Base-by-base conservation (phyloP, 805 yeast genomes). In the Hanseniaspora clermontiae region DNA sequence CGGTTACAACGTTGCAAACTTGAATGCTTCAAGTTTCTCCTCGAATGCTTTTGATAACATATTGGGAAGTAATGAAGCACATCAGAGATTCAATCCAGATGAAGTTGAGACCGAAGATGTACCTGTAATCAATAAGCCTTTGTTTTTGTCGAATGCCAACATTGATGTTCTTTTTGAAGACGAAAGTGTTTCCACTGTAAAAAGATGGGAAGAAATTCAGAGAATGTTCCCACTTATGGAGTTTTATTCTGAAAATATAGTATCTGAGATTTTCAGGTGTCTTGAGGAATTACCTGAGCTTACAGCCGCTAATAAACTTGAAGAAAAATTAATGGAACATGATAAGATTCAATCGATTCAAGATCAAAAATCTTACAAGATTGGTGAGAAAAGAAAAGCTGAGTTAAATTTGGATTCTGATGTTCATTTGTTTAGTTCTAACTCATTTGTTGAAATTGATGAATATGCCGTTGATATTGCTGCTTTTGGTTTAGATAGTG, bases 121-220 rank as follows among this genome's bases (percentile, higher is more conserved):
- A 12, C 9, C 17, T 2, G 14, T 11, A 15, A 9, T 1, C 29
- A 31, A 46, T 12, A 46, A 46, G 12, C 49, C 38, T 17, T 8
- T 32, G 40, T 46, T 32, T 46, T 46, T 46, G 29, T 46, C 49
- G 10, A 32, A 46, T 17, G n/a, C 24, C 12, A 20, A 46, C n/a
- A 6, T 31, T 12, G 48, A 45, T 45, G 15, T 29, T 15, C 14
- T 31, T 2, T 45, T 45, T 15, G 45, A 52, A 29, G 48, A 52
- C 19, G 31, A 36, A 10, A 17, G 38, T 15, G 45, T 52, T 24
- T 32, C 50, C n/a, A 43, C 56, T 12, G 2, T 20, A 8, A 43
- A 45, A 31, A 52, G 56, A 45, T 52, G 56, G 56, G 39, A 45
- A 10, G 43, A 52, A 20, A 29, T 52, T 7, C 4, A 17, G 15